Conservation (phyloP, 306 rosid species). For the Medicago ruthenica region DNA sequence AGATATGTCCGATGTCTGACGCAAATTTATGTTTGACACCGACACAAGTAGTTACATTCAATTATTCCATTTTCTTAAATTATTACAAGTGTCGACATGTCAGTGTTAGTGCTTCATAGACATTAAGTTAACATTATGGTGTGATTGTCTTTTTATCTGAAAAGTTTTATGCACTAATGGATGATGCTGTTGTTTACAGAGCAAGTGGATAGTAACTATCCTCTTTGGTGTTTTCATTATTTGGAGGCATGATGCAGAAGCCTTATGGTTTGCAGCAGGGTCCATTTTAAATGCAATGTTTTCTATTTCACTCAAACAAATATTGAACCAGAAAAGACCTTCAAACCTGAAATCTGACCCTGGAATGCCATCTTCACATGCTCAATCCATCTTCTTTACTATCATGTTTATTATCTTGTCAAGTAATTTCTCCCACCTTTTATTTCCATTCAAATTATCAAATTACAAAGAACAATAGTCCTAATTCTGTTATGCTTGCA, state of each 20-base stretch:
- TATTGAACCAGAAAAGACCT: slow-evolving; percentile 91
- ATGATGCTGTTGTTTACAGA: slow-evolving; percentile 53
- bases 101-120: too few species aligned
- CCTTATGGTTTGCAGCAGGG: slow-evolving; percentile 79
- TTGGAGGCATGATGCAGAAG: slow-evolving; percentile 83
- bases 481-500: not conserved
- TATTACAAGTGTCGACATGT: not conserved
- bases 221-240: slow-evolving; percentile 66
- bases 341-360: slow-evolving; percentile 75
- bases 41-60: too few species aligned
- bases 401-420: slow-evolving; percentile 55
- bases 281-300: slow-evolving; percentile 64
- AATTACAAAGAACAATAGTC: slow-evolving; percentile 27
- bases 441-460: slow-evolving; percentile 23
- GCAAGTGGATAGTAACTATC: slow-evolving; percentile 80
- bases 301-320: slow-evolving; percentile 60
- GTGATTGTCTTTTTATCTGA: not conserved
- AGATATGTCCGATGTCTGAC: too few species aligned
- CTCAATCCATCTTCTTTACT: slow-evolving; percentile 79
- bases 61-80: too few species aligned
- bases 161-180: not conserved
- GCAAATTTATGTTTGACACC: too few species aligned
- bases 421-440: slow-evolving; percentile 57
- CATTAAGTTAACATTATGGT: not conserved
- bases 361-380: slow-evolving; percentile 96